A percentile compares a stretch with the other conserved stretches of the same genome.
Conservation (phyloP, 2,329 filamentous ascomycete genomes). For the Acephala macrosclerotiorum region DNA sequence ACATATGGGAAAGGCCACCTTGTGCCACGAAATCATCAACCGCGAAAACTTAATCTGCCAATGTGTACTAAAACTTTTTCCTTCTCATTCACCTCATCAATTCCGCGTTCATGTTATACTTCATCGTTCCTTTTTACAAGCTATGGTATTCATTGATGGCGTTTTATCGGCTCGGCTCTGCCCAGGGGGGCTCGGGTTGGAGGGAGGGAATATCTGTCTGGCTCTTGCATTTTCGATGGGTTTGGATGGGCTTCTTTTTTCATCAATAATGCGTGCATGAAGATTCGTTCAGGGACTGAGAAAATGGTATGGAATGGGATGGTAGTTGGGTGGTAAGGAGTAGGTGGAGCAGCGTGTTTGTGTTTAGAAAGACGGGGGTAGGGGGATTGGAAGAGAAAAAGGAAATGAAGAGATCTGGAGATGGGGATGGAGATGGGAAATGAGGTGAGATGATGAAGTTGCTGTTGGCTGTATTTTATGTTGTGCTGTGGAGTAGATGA, state of each 20-base stretch:
- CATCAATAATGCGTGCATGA: slow-evolving; percentile 2
- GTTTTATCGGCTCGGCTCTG: background rate
- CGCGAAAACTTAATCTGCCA: background rate
- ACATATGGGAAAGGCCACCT: slow-evolving; percentile 2
- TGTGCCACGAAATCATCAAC: background rate
- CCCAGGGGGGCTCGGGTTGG: slow-evolving; percentile 3
- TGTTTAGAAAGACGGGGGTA: background rate
- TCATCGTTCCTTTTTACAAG: background rate
- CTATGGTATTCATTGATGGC: slow-evolving; percentile 4
- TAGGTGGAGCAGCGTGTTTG: slow-evolving; percentile 4
- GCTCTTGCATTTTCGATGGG: slow-evolving; percentile 6
- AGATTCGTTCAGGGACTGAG: background rate
- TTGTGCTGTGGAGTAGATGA: slow-evolving; percentile 3
- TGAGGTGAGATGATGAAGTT: background rate
- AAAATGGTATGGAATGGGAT: background rate
- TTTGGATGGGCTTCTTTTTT: background rate
- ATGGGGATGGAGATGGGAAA: background rate
- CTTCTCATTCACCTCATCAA: no score
- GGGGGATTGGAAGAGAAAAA: background rate
- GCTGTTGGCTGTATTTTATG: slow-evolving; percentile 9
- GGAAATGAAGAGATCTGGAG: background rate
- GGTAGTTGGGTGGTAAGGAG: background rate
- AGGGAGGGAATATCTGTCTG: background rate
- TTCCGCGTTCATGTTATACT: background rate
- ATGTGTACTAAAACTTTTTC: slow-evolving; percentile 8